A percentile compares a stretch with the other conserved stretches of the same genome.
phyloP scores from a whole-genome alignment of 2,329 filamentous ascomycete species.

The Aspergillus cejpii region DNA sequence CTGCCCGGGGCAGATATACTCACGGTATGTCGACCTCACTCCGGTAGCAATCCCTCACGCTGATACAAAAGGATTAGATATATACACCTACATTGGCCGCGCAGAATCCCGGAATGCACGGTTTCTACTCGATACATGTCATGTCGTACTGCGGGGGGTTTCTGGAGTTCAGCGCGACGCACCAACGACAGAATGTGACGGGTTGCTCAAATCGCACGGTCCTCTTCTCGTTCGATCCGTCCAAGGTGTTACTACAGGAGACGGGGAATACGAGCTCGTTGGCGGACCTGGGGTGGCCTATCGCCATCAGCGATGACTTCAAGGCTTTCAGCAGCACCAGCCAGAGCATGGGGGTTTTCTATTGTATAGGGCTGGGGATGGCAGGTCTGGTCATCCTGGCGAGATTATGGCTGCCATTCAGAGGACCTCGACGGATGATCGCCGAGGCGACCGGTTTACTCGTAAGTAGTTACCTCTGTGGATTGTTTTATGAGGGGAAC shows the following conservation, averaged over 20 bases:
- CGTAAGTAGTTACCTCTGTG: constrained; percentile 24
- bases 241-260: constrained; percentile 44
- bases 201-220: constrained; percentile 49
- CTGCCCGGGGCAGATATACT: constrained; percentile 54
- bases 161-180: constrained; percentile 18
- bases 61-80: constrained; percentile 22
- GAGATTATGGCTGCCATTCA: constrained; percentile 42
- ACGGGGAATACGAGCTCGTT: constrained; percentile 47
- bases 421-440: constrained; percentile 43
- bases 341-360: constrained; percentile 52
- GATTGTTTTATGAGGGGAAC: background rate
- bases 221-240: constrained; percentile 54
- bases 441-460: constrained; percentile 47
- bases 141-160: constrained; percentile 53
- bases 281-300: constrained; percentile 51
- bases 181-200: constrained; percentile 45
- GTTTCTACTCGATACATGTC: constrained; percentile 57
- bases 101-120: constrained; percentile 47
- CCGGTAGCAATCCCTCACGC: background rate
- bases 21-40: constrained; percentile 40
- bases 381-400: constrained; percentile 47
- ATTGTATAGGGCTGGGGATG: constrained; percentile 51
- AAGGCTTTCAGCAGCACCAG: constrained; percentile 45
- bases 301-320: constrained; percentile 50
- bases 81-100: constrained; percentile 33